Evolutionary conservation across 2,329 filamentous ascomycete genomes (phyloP).

Genomic region (Didymosphaeria variabile): DNA sequence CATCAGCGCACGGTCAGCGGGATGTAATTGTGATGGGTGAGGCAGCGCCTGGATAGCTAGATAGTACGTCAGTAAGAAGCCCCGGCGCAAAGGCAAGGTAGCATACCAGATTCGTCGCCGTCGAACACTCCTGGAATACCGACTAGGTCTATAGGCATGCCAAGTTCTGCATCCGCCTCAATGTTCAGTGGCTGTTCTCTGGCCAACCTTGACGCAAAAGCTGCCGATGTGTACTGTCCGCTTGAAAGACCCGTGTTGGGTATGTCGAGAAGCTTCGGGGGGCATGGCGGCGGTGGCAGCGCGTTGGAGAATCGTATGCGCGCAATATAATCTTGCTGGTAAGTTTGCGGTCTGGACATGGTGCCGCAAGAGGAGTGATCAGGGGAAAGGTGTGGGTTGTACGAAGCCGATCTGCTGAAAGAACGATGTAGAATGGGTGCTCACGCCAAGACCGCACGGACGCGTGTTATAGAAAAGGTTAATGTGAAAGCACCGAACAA

Average conservation of each 20-base stretch:
- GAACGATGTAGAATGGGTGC: conserved; percentile 24
- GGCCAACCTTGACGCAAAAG: conserved; percentile 87
- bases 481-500: no score
- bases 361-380: conserved; percentile 15
- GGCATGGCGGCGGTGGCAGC: conserved; percentile 90
- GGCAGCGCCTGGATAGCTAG: conserved; percentile 83
- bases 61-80: conserved; percentile 29
- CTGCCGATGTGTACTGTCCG: conserved; percentile 87
- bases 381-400: conserved; percentile 14
- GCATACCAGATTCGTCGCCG: conserved; percentile 88
- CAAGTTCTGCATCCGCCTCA: conserved; percentile 95
- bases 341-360: conserved; percentile 48
- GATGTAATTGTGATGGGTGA: conserved; percentile 75
- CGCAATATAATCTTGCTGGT: conserved; percentile 96
- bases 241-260: conserved; percentile 89
- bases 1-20: conserved; percentile 84
- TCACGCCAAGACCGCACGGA: conserved; percentile 3
- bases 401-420: conserved; percentile 24
- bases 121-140: conserved; percentile 95
- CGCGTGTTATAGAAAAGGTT: no score
- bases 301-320: conserved; percentile 95
- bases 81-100: conserved; percentile 13
- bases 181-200: conserved; percentile 95
- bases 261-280: conserved; percentile 96
- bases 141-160: conserved; percentile 95